Conservation (phyloP, 768 basidiomycete genomes). For the Tremella mesenterica region DNA sequence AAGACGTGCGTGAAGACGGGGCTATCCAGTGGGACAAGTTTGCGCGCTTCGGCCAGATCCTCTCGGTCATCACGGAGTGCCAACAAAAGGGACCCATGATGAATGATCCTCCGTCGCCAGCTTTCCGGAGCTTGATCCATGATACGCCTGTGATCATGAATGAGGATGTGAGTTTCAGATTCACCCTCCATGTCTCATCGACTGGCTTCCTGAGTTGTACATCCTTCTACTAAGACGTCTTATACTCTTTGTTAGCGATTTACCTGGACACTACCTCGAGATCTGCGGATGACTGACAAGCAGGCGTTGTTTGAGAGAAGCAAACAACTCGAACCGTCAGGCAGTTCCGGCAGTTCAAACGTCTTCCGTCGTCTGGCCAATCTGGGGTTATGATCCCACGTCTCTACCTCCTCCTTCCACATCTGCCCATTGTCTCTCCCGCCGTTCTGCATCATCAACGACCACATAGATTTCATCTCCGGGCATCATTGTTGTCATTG, state of each 20-base stretch:
- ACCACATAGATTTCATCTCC: neutral
- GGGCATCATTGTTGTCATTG: neutral
- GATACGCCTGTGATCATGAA: conserved; percentile 31
- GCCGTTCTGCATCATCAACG: too few species aligned
- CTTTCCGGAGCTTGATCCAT: conserved; percentile 22
- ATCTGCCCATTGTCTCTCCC: too few species aligned
- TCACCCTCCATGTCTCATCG: neutral
- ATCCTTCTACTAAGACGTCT: neutral
- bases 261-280: neutral
- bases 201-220: neutral
- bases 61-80: conserved; percentile 65
- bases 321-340: conserved; percentile 17
- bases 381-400: neutral
- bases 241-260: neutral
- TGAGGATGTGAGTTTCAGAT: conserved; percentile 37
- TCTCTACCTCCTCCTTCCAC: too few species aligned
- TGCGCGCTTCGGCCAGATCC: conserved; percentile 80
- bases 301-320: conserved; percentile 31
- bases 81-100: conserved; percentile 52
- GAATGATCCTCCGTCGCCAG: conserved; percentile 12
- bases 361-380: neutral
- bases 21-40: conserved; percentile 96
- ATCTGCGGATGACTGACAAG: neutral
- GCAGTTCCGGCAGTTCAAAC: neutral
- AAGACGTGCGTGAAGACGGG: conserved; percentile 58